A percentile compares a stretch with the other conserved stretches of the same genome.
Conservation (phyloP, 2,329 filamentous ascomycete genomes). For the Trichoderma sp. region DNA sequence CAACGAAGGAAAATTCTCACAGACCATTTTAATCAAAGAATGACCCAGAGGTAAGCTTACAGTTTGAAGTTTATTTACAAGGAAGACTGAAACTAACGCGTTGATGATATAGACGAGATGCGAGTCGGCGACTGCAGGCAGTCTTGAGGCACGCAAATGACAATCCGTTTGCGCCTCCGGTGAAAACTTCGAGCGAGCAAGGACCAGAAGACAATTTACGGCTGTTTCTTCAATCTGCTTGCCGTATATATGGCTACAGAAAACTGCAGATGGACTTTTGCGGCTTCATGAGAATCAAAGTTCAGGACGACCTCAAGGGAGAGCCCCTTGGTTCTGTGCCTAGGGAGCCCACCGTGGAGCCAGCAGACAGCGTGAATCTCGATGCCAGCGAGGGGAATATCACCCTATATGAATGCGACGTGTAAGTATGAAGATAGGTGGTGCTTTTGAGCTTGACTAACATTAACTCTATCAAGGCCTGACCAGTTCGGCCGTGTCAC, state of each 20-base stretch:
- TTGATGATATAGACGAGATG: background rate
- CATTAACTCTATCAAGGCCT: background rate
- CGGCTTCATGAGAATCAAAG: constrained; percentile 20
- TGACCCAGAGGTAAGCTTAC: background rate
- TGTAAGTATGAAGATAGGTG: constrained; percentile 20
- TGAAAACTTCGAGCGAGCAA: background rate
- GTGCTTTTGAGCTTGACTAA: background rate
- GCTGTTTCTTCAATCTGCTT: constrained; percentile 22
- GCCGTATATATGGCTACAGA: constrained; percentile 24
- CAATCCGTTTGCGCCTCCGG: background rate
- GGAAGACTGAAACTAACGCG: background rate
- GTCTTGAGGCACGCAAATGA: background rate
- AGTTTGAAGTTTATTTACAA: background rate
- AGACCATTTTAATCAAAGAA: background rate
- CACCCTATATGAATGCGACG: constrained; percentile 24
- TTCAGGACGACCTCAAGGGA: background rate
- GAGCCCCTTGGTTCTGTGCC: constrained; percentile 1
- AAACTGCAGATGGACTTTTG: constrained; percentile 27
- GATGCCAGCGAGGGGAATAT: constrained; percentile 22
- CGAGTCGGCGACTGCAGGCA: background rate
- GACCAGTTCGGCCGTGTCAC: background rate
- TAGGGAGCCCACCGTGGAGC: background rate
- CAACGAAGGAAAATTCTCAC: background rate
- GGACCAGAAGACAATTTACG: constrained; percentile 15
- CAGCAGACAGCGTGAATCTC: constrained; percentile 1